Base-by-base conservation (phyloP, 2,329 filamentous ascomycete genomes). In the Amesomyces nigricolor region DNA sequence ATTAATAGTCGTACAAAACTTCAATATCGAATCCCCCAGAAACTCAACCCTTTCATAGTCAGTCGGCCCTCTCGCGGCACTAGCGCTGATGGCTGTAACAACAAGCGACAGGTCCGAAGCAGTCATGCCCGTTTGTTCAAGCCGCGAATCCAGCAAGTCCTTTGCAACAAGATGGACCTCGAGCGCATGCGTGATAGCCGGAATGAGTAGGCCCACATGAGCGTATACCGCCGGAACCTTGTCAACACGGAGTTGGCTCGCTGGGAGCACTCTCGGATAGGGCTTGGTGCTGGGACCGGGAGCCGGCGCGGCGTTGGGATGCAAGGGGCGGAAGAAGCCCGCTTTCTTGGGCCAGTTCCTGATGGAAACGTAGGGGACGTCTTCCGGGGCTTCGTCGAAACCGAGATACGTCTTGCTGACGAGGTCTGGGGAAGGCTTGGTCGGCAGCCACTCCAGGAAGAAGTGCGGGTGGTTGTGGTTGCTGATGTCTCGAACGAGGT, bases 21-120 rank as follows among this genome's bases (percentile, higher is more conserved):
- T 97, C 38, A 97, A 75, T 1, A 95, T 76, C 0, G 83, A 84
- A 64, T 97, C 92, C 0, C 94, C 94, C 0, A 96, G 73, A 62
- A 95, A 95, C 67, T 97, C 94, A 0, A 95, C 74, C 2, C 87
- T 78, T 64, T 97, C 87, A 66, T 96, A 96, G 61, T 96, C 80
- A 0, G 76, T 78, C 1, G 72, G 68, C 47, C 85, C 82, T 2
- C 70, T 66, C 0, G 88, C 83, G 1, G 75, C 76, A 0, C 85
- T 81, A 0, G 88, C 75, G 49, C 80, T 88, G 48, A 95, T 85
- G 1, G 91, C 90, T 9, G 82, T 84, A 1, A 83, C 67, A 0
- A 95, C 66, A 35, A 87, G 72, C 0, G 72, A 69, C 3, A 81
- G 60, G 59, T 87, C 70, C 0, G 68, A 68, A 37, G 8, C 11